phyloP scores from a whole-genome alignment of 106 monocot species.

The Apostasia shenzhenica region DNA sequence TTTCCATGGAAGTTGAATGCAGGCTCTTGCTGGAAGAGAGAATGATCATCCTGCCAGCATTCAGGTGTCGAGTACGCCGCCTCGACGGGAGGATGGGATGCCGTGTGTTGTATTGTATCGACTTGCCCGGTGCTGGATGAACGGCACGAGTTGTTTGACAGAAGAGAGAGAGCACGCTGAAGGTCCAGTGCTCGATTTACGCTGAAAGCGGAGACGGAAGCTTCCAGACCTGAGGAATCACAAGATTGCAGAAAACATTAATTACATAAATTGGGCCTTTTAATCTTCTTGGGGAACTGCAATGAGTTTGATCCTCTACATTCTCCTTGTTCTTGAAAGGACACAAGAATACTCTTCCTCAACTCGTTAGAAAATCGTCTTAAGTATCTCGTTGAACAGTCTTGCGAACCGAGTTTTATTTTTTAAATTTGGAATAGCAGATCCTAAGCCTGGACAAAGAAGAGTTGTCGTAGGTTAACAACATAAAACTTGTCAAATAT shows the following conservation, averaged over 20 bases:
- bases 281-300: not conserved
- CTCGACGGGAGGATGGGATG: constrained; percentile 12
- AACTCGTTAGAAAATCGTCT: too few species aligned
- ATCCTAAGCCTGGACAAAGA: too few species aligned
- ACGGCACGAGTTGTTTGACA: constrained; percentile 55
- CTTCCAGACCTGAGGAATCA: constrained; percentile 41
- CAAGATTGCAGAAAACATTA: constrained; percentile 16
- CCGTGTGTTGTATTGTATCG: constrained; percentile 5
- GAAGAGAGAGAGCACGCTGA: constrained; percentile 97
- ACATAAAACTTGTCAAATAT: too few species aligned
- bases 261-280: constrained; percentile 10
- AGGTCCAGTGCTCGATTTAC: constrained; percentile 69
- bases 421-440: too few species aligned
- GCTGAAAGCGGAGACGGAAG: constrained; percentile 44
- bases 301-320: not conserved
- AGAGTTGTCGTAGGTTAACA: too few species aligned
- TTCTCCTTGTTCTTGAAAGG: not conserved
- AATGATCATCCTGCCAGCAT: constrained; percentile 24
- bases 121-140: constrained; percentile 13
- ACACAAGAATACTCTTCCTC: too few species aligned
- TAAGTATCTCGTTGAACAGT: too few species aligned
- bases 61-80: constrained; percentile 4
- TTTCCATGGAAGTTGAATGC: constrained; percentile 17
- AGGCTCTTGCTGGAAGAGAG: constrained; percentile 9
- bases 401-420: too few species aligned